Evolutionary conservation across 768 basidiomycete species (phyloP), one percentile per base, ranked within the genome.

Genomic region (Boletales sp.): DNA sequence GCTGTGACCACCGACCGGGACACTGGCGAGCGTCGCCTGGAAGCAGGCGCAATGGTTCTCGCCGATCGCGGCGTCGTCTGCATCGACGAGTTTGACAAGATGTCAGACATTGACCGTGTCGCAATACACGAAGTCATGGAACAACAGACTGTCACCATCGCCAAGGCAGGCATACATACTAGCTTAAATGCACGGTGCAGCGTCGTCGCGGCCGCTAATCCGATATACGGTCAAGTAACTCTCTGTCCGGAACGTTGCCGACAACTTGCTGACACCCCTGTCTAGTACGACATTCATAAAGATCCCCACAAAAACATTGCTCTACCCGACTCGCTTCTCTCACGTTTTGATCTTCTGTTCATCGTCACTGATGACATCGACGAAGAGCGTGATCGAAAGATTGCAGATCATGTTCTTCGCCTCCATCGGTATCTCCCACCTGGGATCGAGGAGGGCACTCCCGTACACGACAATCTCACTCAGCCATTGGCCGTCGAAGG

Each of bases 121-220:
- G 95, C 97, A 31, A 99, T 99, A 61, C 97, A 99, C 72, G 97
- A 99, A 81, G 97, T 98, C 64, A 99, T 99, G 97, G 97, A 98
- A 67, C 95, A 97, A 69, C 97, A 99, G 66, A 99, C 97, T 0
- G 95, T 99, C 41, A 98, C 97, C 9, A 99, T 99, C 56, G 97
- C 97, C 42, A 99, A 99, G 64, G 97, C 97, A 12, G 97, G 97
- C 50, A 99, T 99, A 57, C 97, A 98, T 65, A 99, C 97, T 0
- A 94, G 89, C 66, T 77, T 99, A 60, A 99, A 99, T 69, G 97
- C 97, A 5, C 82, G 97, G 37, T 98, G 97, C 67, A 95, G 92
- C 58, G 97, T 99, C 40, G 84, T 99, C 43, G 97, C 97, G 18
- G 97, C 97, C 32, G 97, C 97, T 31, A 99, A 98, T 68, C 97